Conservation (phyloP, 1,284 basidiomycete genomes). For the Singerocomus inundabilis region DNA sequence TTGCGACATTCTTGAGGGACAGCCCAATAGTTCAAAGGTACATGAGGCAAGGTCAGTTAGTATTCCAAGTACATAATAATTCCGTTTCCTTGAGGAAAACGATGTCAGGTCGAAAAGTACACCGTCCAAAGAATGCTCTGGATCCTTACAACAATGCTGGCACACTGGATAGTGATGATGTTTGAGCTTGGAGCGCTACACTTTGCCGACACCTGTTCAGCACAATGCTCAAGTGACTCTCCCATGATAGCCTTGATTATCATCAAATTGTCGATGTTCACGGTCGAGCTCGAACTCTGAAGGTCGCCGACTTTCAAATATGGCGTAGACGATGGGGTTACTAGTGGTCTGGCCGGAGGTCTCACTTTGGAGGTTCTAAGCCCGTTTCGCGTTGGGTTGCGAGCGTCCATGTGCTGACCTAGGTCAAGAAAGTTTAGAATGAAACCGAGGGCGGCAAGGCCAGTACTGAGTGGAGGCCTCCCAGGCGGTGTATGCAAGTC, state of each 20-base stretch:
- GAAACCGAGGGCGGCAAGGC: conserved; percentile 33
- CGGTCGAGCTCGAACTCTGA: conserved; percentile 28
- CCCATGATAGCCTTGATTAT: conserved; percentile 49
- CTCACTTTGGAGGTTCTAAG: conserved; percentile 56
- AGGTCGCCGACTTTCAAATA: conserved; percentile 45
- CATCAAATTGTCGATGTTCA: conserved; percentile 58
- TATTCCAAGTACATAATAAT: conserved; percentile 1
- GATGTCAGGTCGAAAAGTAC: background rate
- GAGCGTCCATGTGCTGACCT: conserved; percentile 58
- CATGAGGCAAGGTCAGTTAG: background rate
- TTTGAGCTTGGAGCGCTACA: conserved; percentile 40
- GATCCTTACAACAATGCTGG: conserved; percentile 48
- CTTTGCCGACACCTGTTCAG: conserved; percentile 63
- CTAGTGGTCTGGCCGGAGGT: conserved; percentile 40
- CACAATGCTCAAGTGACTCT: no score
- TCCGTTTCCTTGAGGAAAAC: background rate
- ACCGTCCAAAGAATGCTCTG: background rate
- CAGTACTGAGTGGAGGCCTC: conserved; percentile 29
- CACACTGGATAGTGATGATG: conserved; percentile 50
- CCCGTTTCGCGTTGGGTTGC: conserved; percentile 46
- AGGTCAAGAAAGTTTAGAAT: conserved; percentile 35
- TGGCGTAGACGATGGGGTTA: conserved; percentile 46
- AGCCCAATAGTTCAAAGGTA: background rate
- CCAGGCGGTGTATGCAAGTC: conserved; percentile 43
- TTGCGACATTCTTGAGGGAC: no score